A percentile compares a stretch with the other conserved stretches of the same genome.
Evolutionary conservation across 140 eudicot genomes (phyloP).

Genomic region (Ambrosia hybrid): DNA sequence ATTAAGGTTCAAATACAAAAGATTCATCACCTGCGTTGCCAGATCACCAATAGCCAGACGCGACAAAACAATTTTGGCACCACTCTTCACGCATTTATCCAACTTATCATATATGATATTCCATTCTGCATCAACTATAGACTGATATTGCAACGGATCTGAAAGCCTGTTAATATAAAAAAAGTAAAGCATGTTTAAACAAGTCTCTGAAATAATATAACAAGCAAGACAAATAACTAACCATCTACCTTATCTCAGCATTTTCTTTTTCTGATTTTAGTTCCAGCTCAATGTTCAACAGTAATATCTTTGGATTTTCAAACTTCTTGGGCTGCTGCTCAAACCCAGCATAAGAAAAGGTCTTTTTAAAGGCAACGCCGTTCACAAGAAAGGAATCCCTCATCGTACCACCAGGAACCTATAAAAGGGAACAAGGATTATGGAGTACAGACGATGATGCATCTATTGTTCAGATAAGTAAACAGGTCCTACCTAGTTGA

Average conservation of each 20-base stretch:
- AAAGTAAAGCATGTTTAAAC: constrained; percentile 2
- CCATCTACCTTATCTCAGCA: constrained; percentile 86
- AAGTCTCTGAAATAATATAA: background rate
- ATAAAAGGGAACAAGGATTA: constrained; percentile 21
- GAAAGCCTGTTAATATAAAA: constrained; percentile 54
- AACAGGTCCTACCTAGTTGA: too few relatives aligned
- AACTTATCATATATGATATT: constrained; percentile 92
- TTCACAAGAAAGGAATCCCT: constrained; percentile 92
- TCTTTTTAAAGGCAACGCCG: constrained; percentile 97
- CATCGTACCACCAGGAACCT: constrained; percentile 99
- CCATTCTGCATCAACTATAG: constrained; percentile 99
- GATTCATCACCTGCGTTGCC: constrained; percentile 75
- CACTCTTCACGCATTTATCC: constrained; percentile 94
- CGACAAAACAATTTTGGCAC: constrained; percentile 91
- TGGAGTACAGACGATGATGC: background rate
- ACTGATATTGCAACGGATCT: constrained; percentile 93
- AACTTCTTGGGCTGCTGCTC: constrained; percentile 99
- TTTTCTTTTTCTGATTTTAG: constrained; percentile 98
- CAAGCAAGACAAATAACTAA: background rate
- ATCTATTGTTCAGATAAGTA: too few relatives aligned
- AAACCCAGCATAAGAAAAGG: constrained; percentile 98
- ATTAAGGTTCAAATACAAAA: background rate
- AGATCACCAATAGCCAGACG: constrained; percentile 98
- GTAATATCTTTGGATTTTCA: constrained; percentile 71
- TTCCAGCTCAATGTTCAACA: constrained; percentile 91